Base-by-base conservation (phyloP, 2,329 filamentous ascomycete species). In the Escovopsis sp. region DNA sequence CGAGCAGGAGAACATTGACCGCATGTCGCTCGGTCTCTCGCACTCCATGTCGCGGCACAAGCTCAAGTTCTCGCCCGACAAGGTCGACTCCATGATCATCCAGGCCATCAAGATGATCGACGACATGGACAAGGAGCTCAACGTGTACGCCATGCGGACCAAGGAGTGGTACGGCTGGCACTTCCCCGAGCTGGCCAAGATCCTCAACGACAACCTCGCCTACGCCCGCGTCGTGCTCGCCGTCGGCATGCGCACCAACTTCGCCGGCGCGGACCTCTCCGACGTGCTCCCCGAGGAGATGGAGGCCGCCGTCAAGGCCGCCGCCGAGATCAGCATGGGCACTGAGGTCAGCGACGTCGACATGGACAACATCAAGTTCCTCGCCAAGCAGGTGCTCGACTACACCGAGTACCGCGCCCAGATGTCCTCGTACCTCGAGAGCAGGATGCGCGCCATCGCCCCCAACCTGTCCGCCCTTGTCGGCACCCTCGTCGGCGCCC, bases 121-220 rank as follows among this genome's bases (percentile, higher is more conserved):
- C 60, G 91, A 98, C 51, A 70, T 98, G 48, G 91, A 98, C 70
- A 98, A 98, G 73, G 91, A 98, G 66, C 72, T 98, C 50, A 98
- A 98, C 71, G 91, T 85, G 54, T 96, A 95, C 60, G 89, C 91
- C 50, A 98, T 98, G 91, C 77, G 91, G 63, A 87, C 95, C 48
- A 96, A 96, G 78, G 91, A 98, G 66, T 98, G 91, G 91, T 98
- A 98, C 61, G 91, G 91, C 57, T 98, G 91, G 91, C 91, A 96
- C 67, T 98, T 96, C 71, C 91, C 91, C 35, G 91, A 98, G 70
- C 80, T 98, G 74, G 88, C 85, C 58, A 89, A 88, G 68, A 94
- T 96, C 58, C 74, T 95, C 53, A 93, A 93, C 64, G 91, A 98
- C 73, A 98, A 98, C 67, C 69, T 94, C 48, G 88, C 88, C 50